A percentile compares a stretch with the other conserved stretches of the same genome.
phyloP scores from a whole-genome alignment of 306 rosid genomes.

The Delonix regia region DNA sequence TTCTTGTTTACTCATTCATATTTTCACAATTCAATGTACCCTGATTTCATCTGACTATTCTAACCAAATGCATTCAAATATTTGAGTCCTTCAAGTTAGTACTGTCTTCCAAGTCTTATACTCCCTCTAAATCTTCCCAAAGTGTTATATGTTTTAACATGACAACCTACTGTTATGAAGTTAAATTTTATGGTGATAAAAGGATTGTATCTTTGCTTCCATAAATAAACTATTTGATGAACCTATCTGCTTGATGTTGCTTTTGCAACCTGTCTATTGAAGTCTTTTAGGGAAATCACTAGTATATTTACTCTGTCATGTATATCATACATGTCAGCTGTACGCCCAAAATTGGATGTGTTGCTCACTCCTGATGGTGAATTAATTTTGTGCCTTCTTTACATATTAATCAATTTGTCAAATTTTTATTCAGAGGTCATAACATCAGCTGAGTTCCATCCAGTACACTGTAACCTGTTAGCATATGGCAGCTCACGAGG shows the following conservation, averaged over 20 bases:
- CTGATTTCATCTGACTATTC: not conserved
- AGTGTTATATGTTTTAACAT: not conserved
- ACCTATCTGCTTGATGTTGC: not conserved
- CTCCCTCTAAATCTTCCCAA: not conserved
- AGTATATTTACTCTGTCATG: not conserved
- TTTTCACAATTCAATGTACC: slow-evolving; percentile 4
- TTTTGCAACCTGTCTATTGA: no score
- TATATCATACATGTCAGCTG: no score
- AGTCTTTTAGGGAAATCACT: no score
- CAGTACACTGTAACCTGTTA: slow-evolving; percentile 72
- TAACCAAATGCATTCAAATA: not conserved
- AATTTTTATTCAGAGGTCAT: slow-evolving; percentile 58
- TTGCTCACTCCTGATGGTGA: no score
- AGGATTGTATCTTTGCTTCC: not conserved
- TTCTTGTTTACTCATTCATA: slow-evolving; percentile 15
- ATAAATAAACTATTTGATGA: not conserved
- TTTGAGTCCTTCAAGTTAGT: not conserved
- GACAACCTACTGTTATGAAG: not conserved
- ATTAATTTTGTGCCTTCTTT: not conserved
- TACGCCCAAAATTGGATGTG: no score
- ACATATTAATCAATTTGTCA: not conserved
- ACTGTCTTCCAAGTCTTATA: not conserved
- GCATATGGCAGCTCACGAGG: slow-evolving; percentile 83
- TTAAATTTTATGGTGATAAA: not conserved
- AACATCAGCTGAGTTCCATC: slow-evolving; percentile 80